These are phyloP conservation scores for Waitea zeae DNA, from an alignment of 1,284 basidiomycete genomes.

Conservation along the genomic window DNA sequence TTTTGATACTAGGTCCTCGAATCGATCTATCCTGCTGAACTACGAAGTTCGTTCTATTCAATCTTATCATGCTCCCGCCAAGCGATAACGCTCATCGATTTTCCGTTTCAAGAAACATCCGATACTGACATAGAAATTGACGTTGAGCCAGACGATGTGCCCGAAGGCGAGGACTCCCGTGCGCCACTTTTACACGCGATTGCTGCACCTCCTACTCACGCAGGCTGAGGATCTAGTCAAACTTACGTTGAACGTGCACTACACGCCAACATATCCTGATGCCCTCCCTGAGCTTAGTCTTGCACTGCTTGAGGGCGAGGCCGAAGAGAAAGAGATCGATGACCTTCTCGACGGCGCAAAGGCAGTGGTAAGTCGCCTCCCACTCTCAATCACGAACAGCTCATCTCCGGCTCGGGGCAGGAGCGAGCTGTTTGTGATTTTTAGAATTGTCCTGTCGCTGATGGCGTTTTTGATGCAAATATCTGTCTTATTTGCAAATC, in stretches of 20 bases:
- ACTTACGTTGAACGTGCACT: conserved; percentile 54
- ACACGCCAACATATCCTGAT: conserved; percentile 59
- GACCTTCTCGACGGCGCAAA: conserved; percentile 42
- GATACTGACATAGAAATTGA: conserved; percentile 72
- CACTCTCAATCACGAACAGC: no score
- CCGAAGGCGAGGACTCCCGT: conserved; percentile 45
- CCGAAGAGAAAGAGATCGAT: conserved; percentile 40
- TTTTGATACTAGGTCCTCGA: conserved; percentile 89
- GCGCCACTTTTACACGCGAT: conserved; percentile 14
- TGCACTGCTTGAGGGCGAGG: conserved; percentile 48
- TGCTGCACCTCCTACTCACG: conserved; percentile 6
- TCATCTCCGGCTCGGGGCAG: conserved; percentile 4
- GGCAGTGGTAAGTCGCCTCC: conserved; percentile 39
- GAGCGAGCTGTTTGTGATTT: no score
- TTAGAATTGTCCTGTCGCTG: no score
- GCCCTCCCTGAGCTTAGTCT: conserved; percentile 62
- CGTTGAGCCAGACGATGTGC: conserved; percentile 73
- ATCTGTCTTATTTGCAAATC: neutral
- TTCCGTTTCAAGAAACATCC: conserved; percentile 60
- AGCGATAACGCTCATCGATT: conserved; percentile 24
- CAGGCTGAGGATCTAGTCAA: conserved; percentile 37
- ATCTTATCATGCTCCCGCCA: conserved; percentile 8
- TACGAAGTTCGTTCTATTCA: conserved; percentile 58
- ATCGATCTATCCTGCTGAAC: conserved; percentile 89
- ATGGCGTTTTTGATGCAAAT: neutral